These are phyloP conservation scores for Pichia norvegensis DNA, from an alignment of 1,139 yeast species.

Conservation along the genomic window DNA sequence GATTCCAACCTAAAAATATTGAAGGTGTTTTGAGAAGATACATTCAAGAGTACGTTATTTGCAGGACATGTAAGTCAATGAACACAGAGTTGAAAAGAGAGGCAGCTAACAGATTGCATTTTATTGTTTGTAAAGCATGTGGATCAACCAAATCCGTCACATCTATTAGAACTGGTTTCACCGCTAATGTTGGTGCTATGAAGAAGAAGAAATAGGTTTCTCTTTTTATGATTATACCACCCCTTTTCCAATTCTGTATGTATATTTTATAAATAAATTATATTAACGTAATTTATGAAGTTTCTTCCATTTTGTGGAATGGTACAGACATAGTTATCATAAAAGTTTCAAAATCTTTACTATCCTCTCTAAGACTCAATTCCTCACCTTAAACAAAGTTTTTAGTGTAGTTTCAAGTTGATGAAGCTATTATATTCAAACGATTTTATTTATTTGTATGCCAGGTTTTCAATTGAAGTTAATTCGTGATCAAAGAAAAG, in stretches of 20 bases:
- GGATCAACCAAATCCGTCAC: conserved; percentile 97
- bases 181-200: conserved; percentile 69
- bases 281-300: not conserved
- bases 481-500: too few relatives aligned
- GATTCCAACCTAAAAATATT: conserved; percentile 95
- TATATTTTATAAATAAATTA: conserved; percentile 1
- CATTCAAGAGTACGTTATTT: conserved; percentile 93
- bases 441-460: not conserved
- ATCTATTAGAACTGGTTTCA: conserved; percentile 98
- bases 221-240: not conserved
- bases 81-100: conserved; percentile 95
- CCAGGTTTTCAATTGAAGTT: conserved; percentile 2
- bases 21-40: conserved; percentile 95
- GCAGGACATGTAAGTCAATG: conserved; percentile 98
- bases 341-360: too few relatives aligned
- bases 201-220: conserved; percentile 53
- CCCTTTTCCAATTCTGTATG: not conserved
- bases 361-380: too few relatives aligned
- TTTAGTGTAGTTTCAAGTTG: too few relatives aligned
- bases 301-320: not conserved
- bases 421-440: too few relatives aligned
- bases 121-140: conserved; percentile 96
- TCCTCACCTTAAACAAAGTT: too few relatives aligned
- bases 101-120: conserved; percentile 90
- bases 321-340: too few relatives aligned